Conservation (phyloP, 208 protist species). For the Acanthamoeba sp. region DNA sequence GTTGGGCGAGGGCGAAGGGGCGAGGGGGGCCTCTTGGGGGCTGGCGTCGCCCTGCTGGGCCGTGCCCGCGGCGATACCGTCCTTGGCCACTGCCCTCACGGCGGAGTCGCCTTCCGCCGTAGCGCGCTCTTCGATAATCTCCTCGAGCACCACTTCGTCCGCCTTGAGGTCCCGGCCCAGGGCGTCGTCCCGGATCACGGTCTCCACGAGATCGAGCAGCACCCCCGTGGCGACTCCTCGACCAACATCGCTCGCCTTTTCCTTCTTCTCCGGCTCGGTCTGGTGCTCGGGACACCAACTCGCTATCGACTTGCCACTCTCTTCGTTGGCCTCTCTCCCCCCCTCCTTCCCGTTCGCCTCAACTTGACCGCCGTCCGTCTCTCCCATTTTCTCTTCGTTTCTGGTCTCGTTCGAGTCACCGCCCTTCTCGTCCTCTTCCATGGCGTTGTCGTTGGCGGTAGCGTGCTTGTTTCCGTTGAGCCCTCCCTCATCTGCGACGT, state of each 20-base stretch:
- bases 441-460: not conserved
- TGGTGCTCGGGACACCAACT: no score
- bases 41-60: no score
- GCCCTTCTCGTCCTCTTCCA: not conserved
- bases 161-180: not conserved
- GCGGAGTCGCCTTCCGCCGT: not conserved
- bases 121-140: not conserved
- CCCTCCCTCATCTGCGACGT: not conserved
- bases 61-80: not conserved
- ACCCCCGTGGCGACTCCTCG: not conserved
- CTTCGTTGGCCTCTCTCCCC: not conserved
- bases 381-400: not conserved
- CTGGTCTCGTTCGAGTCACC: not conserved
- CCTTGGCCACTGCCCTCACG: not conserved
- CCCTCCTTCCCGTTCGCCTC: not conserved
- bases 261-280: not conserved
- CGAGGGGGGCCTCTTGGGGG: no score
- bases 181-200: not conserved
- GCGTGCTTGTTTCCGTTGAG: not conserved
- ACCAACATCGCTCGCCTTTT: not conserved
- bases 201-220: not conserved
- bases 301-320: not conserved
- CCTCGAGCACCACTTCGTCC: conserved; percentile 9
- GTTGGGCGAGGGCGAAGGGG: not conserved
- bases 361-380: no score